These are phyloP conservation scores for Aspergillus phoenicis DNA, from an alignment of 2,329 filamentous ascomycete genomes.

Conservation along the genomic window DNA sequence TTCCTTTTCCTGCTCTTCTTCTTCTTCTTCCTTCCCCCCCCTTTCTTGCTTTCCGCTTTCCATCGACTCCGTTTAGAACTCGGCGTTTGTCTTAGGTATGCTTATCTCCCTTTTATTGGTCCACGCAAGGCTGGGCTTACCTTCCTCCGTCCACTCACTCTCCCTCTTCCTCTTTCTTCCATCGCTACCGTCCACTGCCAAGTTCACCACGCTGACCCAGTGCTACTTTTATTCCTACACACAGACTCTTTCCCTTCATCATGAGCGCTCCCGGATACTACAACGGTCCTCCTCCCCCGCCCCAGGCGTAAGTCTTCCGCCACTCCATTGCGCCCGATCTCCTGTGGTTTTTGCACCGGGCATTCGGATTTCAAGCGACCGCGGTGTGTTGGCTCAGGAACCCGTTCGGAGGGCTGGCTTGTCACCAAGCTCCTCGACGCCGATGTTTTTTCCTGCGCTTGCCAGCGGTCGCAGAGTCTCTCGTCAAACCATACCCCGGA, in stretches of 20 bases:
- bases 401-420: not conserved
- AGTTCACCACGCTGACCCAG: slow-evolving; percentile 4
- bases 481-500: not conserved
- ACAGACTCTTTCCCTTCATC: slow-evolving; percentile 15
- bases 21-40: slow-evolving; percentile 12
- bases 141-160: slow-evolving; percentile 3
- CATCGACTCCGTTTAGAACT: slow-evolving; percentile 16
- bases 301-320: slow-evolving; percentile 39
- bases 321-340: not conserved
- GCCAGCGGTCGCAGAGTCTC: not conserved
- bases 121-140: slow-evolving; percentile 5
- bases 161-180: slow-evolving; percentile 1
- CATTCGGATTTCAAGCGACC: slow-evolving; percentile 2
- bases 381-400: slow-evolving; percentile 3
- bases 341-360: not conserved
- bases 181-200: slow-evolving; percentile 1
- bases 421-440: not conserved
- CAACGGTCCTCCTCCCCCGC: slow-evolving; percentile 38
- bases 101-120: slow-evolving; percentile 20
- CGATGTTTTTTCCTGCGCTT: not conserved
- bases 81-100: slow-evolving; percentile 29
- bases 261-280: slow-evolving; percentile 29
- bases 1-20: not conserved
- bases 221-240: not conserved
- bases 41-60: slow-evolving; percentile 1